phyloP scores from a whole-genome alignment of 768 basidiomycete species.

The Hypsizygus marmoreus region DNA sequence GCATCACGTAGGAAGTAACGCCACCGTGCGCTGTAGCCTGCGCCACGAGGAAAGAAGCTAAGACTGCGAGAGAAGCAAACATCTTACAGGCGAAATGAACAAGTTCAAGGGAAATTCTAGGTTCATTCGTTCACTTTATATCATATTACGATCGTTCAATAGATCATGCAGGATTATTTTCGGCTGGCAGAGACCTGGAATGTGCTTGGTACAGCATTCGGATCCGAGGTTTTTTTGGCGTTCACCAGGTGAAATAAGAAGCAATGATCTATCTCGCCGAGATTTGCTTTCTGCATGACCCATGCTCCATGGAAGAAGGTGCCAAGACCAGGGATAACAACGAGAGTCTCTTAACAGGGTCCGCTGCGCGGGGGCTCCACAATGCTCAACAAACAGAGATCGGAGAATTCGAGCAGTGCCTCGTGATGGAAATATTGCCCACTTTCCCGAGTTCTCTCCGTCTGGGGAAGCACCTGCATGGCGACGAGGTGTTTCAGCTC shows the following conservation, averaged over 20 bases:
- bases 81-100: background rate
- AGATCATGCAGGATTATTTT: conserved; percentile 11
- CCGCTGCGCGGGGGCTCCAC: too few species aligned
- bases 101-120: too few species aligned
- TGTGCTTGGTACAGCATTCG: background rate
- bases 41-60: conserved; percentile 29
- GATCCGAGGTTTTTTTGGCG: conserved; percentile 17
- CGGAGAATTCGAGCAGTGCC: background rate
- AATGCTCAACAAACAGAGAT: too few species aligned
- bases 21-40: conserved; percentile 38
- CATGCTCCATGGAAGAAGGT: background rate
- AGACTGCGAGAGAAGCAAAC: conserved; percentile 23
- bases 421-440: conserved; percentile 8
- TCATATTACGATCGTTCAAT: background rate
- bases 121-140: background rate
- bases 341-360: background rate
- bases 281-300: background rate
- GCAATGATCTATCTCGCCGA: background rate
- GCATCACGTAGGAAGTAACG: conserved; percentile 37
- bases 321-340: conserved; percentile 1
- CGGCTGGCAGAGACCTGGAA: conserved; percentile 1
- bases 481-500: too few species aligned
- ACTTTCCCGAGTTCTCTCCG: conserved; percentile 9
- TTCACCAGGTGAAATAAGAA: conserved; percentile 2
- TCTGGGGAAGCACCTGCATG: background rate